These are phyloP conservation scores for Lotus japonicus DNA, from an alignment of 306 rosid genomes.

Conservation along the genomic window DNA sequence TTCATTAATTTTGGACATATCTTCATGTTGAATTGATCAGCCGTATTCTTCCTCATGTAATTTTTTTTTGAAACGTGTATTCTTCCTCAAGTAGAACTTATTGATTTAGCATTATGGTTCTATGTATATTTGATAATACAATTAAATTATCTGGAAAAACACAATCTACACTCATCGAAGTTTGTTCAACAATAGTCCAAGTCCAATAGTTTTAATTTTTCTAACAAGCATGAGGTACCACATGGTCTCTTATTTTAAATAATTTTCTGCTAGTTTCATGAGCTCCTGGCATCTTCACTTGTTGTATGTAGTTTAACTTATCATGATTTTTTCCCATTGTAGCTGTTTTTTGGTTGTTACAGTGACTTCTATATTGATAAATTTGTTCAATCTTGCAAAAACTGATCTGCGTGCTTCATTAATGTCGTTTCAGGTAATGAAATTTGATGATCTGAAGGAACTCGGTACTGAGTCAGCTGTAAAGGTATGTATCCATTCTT, in stretches of 20 bases:
- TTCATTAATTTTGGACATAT: constrained; percentile 11
- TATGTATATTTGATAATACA: neutral
- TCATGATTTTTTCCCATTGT: neutral
- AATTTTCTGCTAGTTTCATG: neutral
- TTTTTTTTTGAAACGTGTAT: no score
- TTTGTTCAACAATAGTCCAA: neutral
- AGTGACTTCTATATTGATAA: neutral
- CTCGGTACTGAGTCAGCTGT: constrained; percentile 84
- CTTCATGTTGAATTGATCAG: neutral
- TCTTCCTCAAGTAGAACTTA: neutral
- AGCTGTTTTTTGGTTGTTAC: neutral
- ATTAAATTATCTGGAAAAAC: neutral
- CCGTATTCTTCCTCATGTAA: neutral
- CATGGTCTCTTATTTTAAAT: neutral
- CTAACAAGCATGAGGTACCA: neutral
- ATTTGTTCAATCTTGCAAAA: constrained; percentile 4
- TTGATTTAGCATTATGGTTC: neutral
- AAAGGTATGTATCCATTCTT: constrained; percentile 48
- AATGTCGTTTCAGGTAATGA: constrained; percentile 70
- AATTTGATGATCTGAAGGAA: constrained; percentile 94
- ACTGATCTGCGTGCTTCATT: constrained; percentile 3
- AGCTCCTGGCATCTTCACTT: neutral
- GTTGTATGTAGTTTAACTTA: neutral
- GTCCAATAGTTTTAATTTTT: neutral
- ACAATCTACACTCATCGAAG: neutral